Evolutionary conservation across 2,329 filamentous ascomycete genomes (phyloP), one percentile per base, ranked within the genome.

Genomic region (Penicillium sp.): DNA sequence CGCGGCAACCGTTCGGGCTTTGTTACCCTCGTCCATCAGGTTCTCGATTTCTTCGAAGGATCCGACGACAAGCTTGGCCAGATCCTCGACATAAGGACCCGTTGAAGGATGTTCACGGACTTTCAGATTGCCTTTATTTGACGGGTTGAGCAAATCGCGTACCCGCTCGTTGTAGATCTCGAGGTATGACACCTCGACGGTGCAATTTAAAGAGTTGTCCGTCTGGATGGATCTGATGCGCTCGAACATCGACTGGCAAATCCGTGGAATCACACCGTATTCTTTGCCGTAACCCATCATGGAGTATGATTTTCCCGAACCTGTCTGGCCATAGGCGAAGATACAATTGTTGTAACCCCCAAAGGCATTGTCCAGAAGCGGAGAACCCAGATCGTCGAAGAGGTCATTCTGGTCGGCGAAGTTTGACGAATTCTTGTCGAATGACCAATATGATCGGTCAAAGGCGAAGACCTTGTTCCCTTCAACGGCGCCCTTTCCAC

Each of bases 211-310:
- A 65, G 88, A 87, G 65, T 86, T 86, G 74, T 96, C 91, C 64
- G 88, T 82, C 59, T 83, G 79, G 66, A 93, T 80, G 46, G 78
- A 77, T 27, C 79, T 78, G 69, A 99, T 99, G 60, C 93, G 83
- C 69, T 88, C 85, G 73, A 99, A 99, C 91, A 99, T 97, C 68
- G 96, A 88, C 77, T 94, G 90, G 74, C 94, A 99, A 77, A 99
- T 99, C 68, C 86, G 89, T 44, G 95, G 94, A 59, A 97, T 97
- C 60, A 99, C 94, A 73, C 94, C 94, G 55, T 91, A 84, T 69
- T 99, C 93, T 68, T 93, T 88, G 51, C 94, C 94, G 76, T 97
- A 99, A 46, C 94, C 94, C 94, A 99, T 99, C 93, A 99, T 99
- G 32, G 92, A 97, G 75, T 99, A 99, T 16, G 91, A 97, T 78